phyloP scores from a whole-genome alignment of 2,329 filamentous ascomycete species.

The Pseudomassariella vexata region DNA sequence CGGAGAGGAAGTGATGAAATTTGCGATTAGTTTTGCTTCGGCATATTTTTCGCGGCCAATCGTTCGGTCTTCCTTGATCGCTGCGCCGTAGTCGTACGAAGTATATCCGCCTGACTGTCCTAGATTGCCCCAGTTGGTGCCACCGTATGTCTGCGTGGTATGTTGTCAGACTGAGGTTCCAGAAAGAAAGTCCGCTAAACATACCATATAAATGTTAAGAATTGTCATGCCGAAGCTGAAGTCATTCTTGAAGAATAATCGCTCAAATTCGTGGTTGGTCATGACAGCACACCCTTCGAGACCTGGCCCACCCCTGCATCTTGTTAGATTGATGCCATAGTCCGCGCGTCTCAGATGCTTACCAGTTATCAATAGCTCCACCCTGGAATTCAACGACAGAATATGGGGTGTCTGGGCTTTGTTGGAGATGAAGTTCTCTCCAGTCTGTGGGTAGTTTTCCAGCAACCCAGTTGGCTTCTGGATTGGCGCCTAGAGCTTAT shows the following conservation, averaged over 20 bases:
- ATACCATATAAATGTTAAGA: constrained; percentile 66
- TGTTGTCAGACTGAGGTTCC: background rate
- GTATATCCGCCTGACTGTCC: constrained; percentile 64
- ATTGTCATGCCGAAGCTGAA: constrained; percentile 51
- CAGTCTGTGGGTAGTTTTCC: constrained; percentile 51
- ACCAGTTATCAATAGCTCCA: constrained; percentile 65
- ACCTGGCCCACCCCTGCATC: constrained; percentile 53
- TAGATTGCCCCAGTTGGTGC: constrained; percentile 81
- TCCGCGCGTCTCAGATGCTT: background rate
- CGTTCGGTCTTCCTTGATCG: constrained; percentile 64
- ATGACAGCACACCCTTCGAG: constrained; percentile 62
- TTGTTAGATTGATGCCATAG: background rate
- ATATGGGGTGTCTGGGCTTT: constrained; percentile 62
- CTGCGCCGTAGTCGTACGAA: constrained; percentile 49
- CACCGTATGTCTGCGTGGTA: constrained; percentile 38
- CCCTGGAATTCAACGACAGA: constrained; percentile 52
- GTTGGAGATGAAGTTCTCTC: constrained; percentile 44
- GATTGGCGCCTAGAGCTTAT: constrained; percentile 25
- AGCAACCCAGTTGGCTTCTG: constrained; percentile 53
- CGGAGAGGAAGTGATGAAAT: constrained; percentile 68
- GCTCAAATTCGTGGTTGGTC: constrained; percentile 66
- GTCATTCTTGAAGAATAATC: constrained; percentile 76
- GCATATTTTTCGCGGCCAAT: constrained; percentile 72
- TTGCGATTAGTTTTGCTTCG: constrained; percentile 70
- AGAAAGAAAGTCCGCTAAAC: background rate